Evolutionary conservation across 1,139 yeast genomes (phyloP), one percentile per base, ranked within the genome.

Genomic region (Candida sp.): DNA sequence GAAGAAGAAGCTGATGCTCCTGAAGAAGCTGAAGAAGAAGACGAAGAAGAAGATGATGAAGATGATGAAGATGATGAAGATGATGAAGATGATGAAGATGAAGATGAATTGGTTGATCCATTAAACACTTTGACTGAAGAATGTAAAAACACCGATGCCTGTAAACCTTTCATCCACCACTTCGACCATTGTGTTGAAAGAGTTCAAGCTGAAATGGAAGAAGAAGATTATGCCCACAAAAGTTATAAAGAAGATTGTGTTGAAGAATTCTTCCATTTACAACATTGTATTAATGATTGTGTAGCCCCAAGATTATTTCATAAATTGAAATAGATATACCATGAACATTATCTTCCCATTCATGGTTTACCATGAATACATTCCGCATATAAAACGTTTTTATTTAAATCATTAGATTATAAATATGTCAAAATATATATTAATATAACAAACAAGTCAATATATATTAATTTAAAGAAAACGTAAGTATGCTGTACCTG

Each of bases 181-280:
- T 90, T 86, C 73, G 84, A 87, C 50, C 97, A 91, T 70, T 93
- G 99, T 79, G 82, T 83, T 48, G 97, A 87, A 69, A 88, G 98
- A 75, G 98, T 93, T 54, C 82, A 91, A 55, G 81, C 84, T 66
- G 96, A 84, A 60, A 79, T 77, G 75, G 87, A 88, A 72, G 91
- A 88, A 60, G 85, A 81, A 54, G 95, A 74, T 52, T 90, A 91
- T 65, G 96, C 73, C 33, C 82, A 84, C 45, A 78, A 78, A 61
- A 83, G 76, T n/a, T 78, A 88, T 77, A 90, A 91, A 73, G 98
- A 91, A 75, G 96, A 91, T 72, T 93, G 99, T 77, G 85, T 91
- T 52, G 98, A 93, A 72, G 99, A 93, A 73, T 93, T 86, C 73
- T 91, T 91, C 91, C 98, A 93, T 73, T 79, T 90, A 66, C 88